Conservation (phyloP, 192 early-diverging fungal genomes). For the Pilobolus umbonatus region DNA sequence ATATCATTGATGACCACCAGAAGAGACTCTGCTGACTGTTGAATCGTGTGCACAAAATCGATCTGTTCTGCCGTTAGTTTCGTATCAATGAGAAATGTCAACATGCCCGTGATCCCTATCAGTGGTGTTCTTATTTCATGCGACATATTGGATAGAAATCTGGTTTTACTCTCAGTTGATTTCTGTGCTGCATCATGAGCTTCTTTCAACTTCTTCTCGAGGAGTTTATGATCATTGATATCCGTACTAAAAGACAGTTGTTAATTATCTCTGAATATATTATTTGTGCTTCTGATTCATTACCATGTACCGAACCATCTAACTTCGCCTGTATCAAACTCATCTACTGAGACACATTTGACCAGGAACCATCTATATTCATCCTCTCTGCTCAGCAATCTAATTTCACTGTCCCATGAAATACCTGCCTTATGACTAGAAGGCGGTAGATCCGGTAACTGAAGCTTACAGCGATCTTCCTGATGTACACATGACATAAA, state of each 20-base stretch:
- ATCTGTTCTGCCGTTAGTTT: conserved; percentile 73
- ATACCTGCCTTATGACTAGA: conserved; percentile 29
- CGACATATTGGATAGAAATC: conserved; percentile 58
- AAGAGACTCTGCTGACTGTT: conserved; percentile 68
- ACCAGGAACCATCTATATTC: conserved; percentile 51
- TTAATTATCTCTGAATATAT: background rate
- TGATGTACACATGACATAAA: conserved; percentile 55
- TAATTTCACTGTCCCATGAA: conserved; percentile 41
- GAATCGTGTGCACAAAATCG: conserved; percentile 75
- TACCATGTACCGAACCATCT: conserved; percentile 58
- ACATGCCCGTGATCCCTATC: conserved; percentile 75
- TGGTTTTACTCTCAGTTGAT: conserved; percentile 57
- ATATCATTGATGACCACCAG: conserved; percentile 82
- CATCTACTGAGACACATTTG: conserved; percentile 52
- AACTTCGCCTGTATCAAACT: conserved; percentile 37
- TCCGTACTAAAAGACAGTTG: conserved; percentile 38
- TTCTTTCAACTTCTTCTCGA: conserved; percentile 53
- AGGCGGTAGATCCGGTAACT: conserved; percentile 39
- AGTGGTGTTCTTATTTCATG: conserved; percentile 79
- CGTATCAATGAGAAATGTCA: conserved; percentile 67
- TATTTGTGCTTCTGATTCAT: background rate
- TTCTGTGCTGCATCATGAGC: conserved; percentile 56
- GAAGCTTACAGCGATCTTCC: conserved; percentile 42
- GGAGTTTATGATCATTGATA: conserved; percentile 54
- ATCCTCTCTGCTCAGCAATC: conserved; percentile 38